These are phyloP conservation scores for Cladorrhinum samala DNA, from an alignment of 495 filamentous ascomycete species.

Conservation along the genomic window DNA sequence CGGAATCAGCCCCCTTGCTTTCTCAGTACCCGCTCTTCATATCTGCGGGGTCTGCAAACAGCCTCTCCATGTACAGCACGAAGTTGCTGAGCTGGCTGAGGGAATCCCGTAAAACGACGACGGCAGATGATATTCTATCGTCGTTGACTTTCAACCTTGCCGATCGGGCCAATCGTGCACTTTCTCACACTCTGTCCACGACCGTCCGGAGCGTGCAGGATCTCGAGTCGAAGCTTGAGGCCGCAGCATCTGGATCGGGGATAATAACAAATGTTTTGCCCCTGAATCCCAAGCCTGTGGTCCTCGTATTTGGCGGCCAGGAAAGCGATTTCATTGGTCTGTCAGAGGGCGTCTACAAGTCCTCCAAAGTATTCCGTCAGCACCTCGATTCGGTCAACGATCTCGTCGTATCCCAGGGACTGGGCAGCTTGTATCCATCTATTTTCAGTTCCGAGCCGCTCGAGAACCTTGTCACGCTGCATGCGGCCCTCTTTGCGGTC, in stretches of 20 bases:
- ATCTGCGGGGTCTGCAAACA: not conserved
- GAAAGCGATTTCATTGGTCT: slow-evolving; percentile 36
- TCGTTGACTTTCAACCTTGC: not conserved
- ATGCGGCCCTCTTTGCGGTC: slow-evolving; percentile 39
- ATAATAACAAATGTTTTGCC: not conserved
- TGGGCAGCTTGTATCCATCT: slow-evolving; percentile 36
- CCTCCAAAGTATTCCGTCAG: slow-evolving; percentile 24
- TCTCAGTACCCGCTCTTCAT: not conserved
- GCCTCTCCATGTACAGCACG: not conserved
- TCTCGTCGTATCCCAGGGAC: slow-evolving; percentile 21
- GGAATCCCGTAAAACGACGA: not conserved
- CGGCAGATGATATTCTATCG: too few species aligned
- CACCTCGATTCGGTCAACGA: slow-evolving; percentile 38
- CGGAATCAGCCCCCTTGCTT: not conserved
- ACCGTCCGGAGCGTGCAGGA: not conserved
- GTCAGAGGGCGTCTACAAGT: slow-evolving; percentile 31
- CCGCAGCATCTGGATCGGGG: not conserved
- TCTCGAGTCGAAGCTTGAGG: not conserved
- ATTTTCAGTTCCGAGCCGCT: slow-evolving; percentile 38
- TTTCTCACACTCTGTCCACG: not conserved
- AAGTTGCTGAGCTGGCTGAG: not conserved
- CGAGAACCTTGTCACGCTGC: slow-evolving; percentile 37
- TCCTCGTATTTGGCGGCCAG: slow-evolving; percentile 49
- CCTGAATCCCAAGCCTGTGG: slow-evolving; percentile 18
- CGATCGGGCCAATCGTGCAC: not conserved